Percentiles rank a stretch among this genome's conserved stretches.
Conservation (phyloP, 495 filamentous ascomycete species). For the Penicillium ochrochloron region DNA sequence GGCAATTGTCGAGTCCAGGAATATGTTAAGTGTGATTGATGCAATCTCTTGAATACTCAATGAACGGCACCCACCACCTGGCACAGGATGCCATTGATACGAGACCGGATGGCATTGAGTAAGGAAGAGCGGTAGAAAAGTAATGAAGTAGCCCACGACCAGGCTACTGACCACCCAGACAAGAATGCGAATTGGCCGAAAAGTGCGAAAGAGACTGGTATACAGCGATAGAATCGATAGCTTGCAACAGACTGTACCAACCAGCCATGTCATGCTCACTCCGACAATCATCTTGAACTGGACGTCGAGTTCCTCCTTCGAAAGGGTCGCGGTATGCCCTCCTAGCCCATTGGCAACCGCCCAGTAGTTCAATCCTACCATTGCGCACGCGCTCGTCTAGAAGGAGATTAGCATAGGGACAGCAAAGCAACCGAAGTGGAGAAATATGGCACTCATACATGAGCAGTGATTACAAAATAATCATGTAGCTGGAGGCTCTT, state of each 20-base stretch:
- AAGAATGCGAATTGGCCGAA: conserved; percentile 16
- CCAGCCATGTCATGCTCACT: conserved; percentile 17
- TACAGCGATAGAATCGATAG: conserved; percentile 13
- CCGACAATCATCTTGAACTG: conserved; percentile 18
- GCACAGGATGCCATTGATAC: conserved; percentile 10
- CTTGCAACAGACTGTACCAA: conserved; percentile 16
- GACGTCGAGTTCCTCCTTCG: conserved; percentile 9
- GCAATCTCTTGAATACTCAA: conserved; percentile 15
- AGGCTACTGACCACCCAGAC: conserved; percentile 18
- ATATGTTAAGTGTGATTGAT: conserved; percentile 13
- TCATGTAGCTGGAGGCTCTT: conserved; percentile 14
- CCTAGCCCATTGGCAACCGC: conserved; percentile 11
- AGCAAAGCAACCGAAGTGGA: not conserved
- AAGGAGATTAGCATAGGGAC: not conserved
- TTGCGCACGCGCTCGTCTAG: conserved; percentile 4
- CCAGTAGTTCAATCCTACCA: conserved; percentile 15
- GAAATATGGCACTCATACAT: conserved; percentile 6
- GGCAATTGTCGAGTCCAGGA: conserved; percentile 11
- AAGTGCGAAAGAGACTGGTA: conserved; percentile 17
- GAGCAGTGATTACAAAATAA: conserved; percentile 13
- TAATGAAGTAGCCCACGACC: conserved; percentile 14
- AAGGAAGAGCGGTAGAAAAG: conserved; percentile 13
- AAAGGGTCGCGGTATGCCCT: conserved; percentile 8
- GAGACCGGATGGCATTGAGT: conserved; percentile 17
- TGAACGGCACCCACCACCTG: conserved; percentile 9